Base-by-base conservation (phyloP, 2,329 filamentous ascomycete genomes). In the Clarireedia monteithiana region DNA sequence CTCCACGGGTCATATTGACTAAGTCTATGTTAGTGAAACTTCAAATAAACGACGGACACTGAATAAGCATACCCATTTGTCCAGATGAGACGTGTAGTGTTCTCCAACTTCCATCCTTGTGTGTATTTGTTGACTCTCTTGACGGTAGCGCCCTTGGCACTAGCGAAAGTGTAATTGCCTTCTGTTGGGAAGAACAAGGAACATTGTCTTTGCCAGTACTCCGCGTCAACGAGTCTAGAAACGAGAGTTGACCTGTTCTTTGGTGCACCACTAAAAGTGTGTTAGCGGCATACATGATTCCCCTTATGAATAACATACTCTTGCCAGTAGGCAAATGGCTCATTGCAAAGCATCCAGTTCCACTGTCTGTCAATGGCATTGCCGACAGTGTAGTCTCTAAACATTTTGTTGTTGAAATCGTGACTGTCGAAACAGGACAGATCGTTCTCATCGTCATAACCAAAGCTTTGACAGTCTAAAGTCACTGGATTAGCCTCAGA, bases 261-360 rank as follows among this genome's bases (percentile, higher is more conserved):
- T 0, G 81, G 80, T 6, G 79, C 78, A 20, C 76, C 77, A 58
- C 60, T 65, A 48, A 30, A 5, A 27, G 17, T 23, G 15, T 38
- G 40, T 60, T 53, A 60, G 56, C 27, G 14, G 30, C 24, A 30
- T 36, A 24, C 2, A 48, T 24, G 20, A 39, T 23, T 9, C n/a
- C 15, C 15, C 23, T 20, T 14, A 30, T 17, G 9, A 4, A 23
- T 26, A 46, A 66, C 74, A 63, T 66, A 76, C 71, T 75, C 75
- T 65, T 82, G 78, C 74, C 76, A 83, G 67, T 75, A 81, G 55
- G 71, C 77, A 56, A 81, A 77, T n/a, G 82, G 81, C 66, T 85
- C 79, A 64, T 85, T 84, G 72, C 83, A 85, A 1, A 76, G 72
- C 68, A 83, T 75, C 81, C 82, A 85, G 6, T 72, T 66, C 81